These are phyloP conservation scores for Zalaria sp. DNA, from an alignment of 2,329 filamentous ascomycete genomes.

Conservation along the genomic window DNA sequence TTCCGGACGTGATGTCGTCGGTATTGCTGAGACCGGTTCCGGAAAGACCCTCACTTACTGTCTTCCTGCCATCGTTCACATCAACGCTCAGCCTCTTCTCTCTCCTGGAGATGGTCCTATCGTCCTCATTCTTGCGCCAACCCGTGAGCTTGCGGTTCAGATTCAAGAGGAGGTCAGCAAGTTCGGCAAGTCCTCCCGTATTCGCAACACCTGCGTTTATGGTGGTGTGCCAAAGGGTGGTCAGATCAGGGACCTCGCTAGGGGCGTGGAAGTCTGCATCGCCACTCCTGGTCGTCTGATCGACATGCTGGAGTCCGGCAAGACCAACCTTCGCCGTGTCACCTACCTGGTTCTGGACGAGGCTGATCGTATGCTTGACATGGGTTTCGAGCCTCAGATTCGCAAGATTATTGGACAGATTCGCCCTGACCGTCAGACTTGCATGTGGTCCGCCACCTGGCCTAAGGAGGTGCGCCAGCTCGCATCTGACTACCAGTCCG, in stretches of 20 bases:
- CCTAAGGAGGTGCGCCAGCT: constrained; percentile 94
- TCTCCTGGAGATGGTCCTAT: constrained; percentile 93
- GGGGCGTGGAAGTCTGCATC: constrained; percentile 97
- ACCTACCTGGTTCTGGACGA: constrained; percentile 98
- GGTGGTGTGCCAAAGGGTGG: constrained; percentile 96
- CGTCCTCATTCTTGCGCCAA: constrained; percentile 88
- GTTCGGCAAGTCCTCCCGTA: constrained; percentile 94
- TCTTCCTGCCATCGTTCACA: constrained; percentile 95
- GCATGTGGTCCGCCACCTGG: constrained; percentile 99
- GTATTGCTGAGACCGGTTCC: constrained; percentile 97
- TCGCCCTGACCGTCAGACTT: constrained; percentile 93
- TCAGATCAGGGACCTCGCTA: constrained; percentile 86
- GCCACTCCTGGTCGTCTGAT: constrained; percentile 95
- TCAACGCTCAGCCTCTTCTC: constrained; percentile 95
- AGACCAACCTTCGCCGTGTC: constrained; percentile 94
- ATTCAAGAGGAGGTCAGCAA: constrained; percentile 98
- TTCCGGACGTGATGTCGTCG: constrained; percentile 92
- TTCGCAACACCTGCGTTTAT: constrained; percentile 97
- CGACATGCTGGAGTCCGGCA: constrained; percentile 94
- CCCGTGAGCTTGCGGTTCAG: constrained; percentile 93
- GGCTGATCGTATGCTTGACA: constrained; percentile 98
- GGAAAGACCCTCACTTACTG: constrained; percentile 99
- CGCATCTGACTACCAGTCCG: constrained; percentile 76
- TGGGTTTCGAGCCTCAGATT: constrained; percentile 99
- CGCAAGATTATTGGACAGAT: constrained; percentile 98